A percentile compares a stretch with the other conserved stretches of the same genome.
Evolutionary conservation across 192 early-diverging fungal species (phyloP).

Genomic region (Blastocladiella britannica): DNA sequence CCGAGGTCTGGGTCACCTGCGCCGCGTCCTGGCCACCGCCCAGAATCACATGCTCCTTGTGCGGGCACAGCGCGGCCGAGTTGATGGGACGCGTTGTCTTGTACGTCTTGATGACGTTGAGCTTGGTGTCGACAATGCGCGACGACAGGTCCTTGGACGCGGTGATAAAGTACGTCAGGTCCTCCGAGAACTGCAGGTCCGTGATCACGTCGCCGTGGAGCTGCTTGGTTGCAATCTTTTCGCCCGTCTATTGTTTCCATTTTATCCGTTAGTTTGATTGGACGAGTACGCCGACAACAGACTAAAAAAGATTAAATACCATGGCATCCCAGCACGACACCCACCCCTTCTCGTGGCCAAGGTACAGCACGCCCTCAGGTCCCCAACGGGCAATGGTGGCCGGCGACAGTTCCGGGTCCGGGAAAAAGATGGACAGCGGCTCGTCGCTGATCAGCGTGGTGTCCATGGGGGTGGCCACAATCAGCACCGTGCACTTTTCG

Average conservation of each 20-base stretch:
- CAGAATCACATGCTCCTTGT: conserved; percentile 58
- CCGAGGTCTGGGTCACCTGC: conserved; percentile 78
- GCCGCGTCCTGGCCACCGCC: conserved; percentile 99
- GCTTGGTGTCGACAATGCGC: conserved; percentile 65
- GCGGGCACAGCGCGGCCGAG: conserved; percentile 74
- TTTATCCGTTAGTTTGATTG: too few relatives aligned
- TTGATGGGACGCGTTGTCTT: conserved; percentile 74
- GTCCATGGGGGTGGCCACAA: conserved; percentile 53
- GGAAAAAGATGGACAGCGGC: conserved; percentile 47
- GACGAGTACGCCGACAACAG: too few relatives aligned
- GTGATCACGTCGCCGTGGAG: conserved; percentile 55
- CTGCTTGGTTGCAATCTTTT: conserved; percentile 33
- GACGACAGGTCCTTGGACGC: conserved; percentile 85
- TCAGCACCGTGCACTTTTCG: conserved; percentile 58
- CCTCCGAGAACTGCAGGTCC: conserved; percentile 79
- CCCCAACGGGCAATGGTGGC: conserved; percentile 85
- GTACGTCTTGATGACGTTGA: conserved; percentile 67
- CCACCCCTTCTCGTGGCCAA: conserved; percentile 85
- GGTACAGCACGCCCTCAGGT: conserved; percentile 33
- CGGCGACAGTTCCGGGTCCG: conserved; percentile 41
- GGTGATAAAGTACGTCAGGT: conserved; percentile 86
- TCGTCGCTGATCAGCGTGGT: conserved; percentile 18
- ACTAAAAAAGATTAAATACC: conserved; percentile 13
- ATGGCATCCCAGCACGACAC: conserved; percentile 75
- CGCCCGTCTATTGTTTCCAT: conserved; percentile 36